These are phyloP conservation scores for Orbilia quercus DNA, from an alignment of 2,329 filamentous ascomycete species.

Conservation along the genomic window DNA sequence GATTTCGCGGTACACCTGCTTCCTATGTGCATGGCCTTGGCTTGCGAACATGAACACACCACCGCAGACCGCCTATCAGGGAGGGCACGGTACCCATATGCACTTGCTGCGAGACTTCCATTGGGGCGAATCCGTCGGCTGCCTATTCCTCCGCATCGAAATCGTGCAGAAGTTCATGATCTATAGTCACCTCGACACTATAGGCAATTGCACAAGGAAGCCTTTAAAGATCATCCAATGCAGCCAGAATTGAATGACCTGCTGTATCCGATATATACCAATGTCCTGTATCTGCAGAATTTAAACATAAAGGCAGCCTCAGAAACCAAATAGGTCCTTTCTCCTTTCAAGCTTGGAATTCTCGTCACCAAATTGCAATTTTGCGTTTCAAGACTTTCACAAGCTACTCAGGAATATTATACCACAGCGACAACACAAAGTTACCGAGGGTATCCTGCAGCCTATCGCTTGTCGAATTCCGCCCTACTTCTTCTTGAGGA, in stretches of 20 bases:
- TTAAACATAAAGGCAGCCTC: constrained; percentile 29
- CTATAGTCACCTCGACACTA: no score
- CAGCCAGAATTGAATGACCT: constrained; percentile 6
- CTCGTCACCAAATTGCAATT: no score
- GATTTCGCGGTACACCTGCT: neutral
- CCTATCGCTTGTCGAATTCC: constrained; percentile 32
- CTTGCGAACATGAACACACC: neutral
- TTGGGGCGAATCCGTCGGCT: neutral
- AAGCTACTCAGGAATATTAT: constrained; percentile 13
- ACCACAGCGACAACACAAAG: constrained; percentile 32
- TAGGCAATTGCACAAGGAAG: neutral
- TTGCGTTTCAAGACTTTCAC: constrained; percentile 35
- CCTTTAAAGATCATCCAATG: neutral
- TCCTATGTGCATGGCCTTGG: neutral
- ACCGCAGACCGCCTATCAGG: constrained; percentile 7
- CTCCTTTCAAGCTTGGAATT: constrained; percentile 28
- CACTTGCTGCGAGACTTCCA: neutral
- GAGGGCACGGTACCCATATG: neutral
- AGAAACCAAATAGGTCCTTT: constrained; percentile 11
- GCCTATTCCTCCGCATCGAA: neutral
- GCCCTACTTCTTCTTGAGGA: neutral
- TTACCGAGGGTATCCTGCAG: constrained; percentile 30
- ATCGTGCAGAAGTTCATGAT: neutral
- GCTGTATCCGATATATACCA: constrained; percentile 3
- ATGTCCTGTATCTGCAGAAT: neutral